These are phyloP conservation scores for Pseudogymnoascus sp. DNA, from an alignment of 2,329 filamentous ascomycete species.

Conservation along the genomic window DNA sequence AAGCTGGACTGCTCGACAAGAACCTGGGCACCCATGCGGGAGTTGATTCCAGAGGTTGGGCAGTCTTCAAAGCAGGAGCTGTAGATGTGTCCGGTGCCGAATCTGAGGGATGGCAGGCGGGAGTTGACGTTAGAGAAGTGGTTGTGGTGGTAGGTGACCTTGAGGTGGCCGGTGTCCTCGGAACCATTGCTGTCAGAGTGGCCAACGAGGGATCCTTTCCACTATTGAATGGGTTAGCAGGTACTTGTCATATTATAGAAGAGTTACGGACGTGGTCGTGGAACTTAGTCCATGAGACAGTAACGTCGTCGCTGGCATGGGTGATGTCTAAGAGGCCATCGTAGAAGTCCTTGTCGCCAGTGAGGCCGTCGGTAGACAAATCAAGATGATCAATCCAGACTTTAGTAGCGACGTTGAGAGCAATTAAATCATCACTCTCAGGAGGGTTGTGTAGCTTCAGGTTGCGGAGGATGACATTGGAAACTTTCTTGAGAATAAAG, in stretches of 20 bases:
- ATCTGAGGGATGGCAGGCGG: conserved; percentile 54
- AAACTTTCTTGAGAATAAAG: conserved; percentile 36
- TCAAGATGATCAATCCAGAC: conserved; percentile 63
- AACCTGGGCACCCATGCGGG: conserved; percentile 47
- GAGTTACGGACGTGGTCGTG: conserved; percentile 40
- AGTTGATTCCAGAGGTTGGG: conserved; percentile 46
- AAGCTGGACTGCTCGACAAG: conserved; percentile 37
- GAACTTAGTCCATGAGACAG: conserved; percentile 41
- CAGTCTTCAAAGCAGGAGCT: conserved; percentile 41
- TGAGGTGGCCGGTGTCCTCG: conserved; percentile 54
- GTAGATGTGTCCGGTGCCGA: conserved; percentile 57
- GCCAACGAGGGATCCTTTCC: conserved; percentile 51
- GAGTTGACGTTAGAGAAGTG: conserved; percentile 57
- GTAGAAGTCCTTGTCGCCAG: conserved; percentile 60
- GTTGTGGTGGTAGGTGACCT: conserved; percentile 60
- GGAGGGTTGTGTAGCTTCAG: conserved; percentile 41
- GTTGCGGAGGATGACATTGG: conserved; percentile 51
- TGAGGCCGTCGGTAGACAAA: conserved; percentile 46
- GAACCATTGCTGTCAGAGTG: conserved; percentile 50
- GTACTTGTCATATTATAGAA: neutral
- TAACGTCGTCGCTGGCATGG: conserved; percentile 55
- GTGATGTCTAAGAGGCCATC: conserved; percentile 58
- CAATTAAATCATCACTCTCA: conserved; percentile 41
- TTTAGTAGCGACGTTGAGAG: conserved; percentile 43
- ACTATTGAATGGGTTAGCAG: conserved; percentile 22